A percentile compares a stretch with the other conserved stretches of the same genome.
Conservation (phyloP, 768 basidiomycete genomes). For the Collybiopsis confluens region DNA sequence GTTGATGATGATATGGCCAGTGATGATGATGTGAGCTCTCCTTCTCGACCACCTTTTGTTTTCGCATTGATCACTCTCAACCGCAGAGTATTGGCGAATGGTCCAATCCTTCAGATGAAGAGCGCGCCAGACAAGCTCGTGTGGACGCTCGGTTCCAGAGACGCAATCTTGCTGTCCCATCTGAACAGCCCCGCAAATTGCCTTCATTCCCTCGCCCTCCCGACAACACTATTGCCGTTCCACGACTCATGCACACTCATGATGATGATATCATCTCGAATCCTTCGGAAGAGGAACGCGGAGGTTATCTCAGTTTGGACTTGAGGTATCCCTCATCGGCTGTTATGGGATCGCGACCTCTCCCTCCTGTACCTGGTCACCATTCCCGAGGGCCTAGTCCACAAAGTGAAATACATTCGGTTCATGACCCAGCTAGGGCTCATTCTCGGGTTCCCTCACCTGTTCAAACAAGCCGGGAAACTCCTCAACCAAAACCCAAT, state of each 20-base stretch:
- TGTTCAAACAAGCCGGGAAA: background rate
- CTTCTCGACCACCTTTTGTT: slow-evolving; percentile 11
- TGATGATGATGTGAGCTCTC: slow-evolving; percentile 61
- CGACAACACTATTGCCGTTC: slow-evolving; percentile 39
- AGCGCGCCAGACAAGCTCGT: slow-evolving; percentile 68
- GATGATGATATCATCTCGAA: slow-evolving; percentile 80
- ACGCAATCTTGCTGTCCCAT: slow-evolving; percentile 41
- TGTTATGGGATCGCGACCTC: slow-evolving; percentile 21
- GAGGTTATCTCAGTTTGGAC: slow-evolving; percentile 41
- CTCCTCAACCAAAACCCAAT: slow-evolving; percentile 12
- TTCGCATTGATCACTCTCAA: background rate
- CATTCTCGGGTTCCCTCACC: slow-evolving; percentile 58
- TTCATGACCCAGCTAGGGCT: slow-evolving; percentile 55
- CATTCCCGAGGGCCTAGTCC: slow-evolving; percentile 56
- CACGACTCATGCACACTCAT: slow-evolving; percentile 25
- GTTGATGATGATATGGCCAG: slow-evolving; percentile 35
- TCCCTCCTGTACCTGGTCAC: slow-evolving; percentile 52
- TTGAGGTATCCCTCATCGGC: slow-evolving; percentile 5
- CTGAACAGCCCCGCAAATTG: slow-evolving; percentile 65
- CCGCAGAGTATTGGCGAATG: slow-evolving; percentile 80
- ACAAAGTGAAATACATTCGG: slow-evolving; percentile 48
- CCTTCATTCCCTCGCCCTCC: slow-evolving; percentile 83
- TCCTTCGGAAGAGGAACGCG: slow-evolving; percentile 71
- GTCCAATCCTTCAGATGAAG: slow-evolving; percentile 90
- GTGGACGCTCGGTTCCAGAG: slow-evolving; percentile 60